Base-by-base conservation (phyloP, 2,329 filamentous ascomycete species). In the Colletotrichum phormii region DNA sequence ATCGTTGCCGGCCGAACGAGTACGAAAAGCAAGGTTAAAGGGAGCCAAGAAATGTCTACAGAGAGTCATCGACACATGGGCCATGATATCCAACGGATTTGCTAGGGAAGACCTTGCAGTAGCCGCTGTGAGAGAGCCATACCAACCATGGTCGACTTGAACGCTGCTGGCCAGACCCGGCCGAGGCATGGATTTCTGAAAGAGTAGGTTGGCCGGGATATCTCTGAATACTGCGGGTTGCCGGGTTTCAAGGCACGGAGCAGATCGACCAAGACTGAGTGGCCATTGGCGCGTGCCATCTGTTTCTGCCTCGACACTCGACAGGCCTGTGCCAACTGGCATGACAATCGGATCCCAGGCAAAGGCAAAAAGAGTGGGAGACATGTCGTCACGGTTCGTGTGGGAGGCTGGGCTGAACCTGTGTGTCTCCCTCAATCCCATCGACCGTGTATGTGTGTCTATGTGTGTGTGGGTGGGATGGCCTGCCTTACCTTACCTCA, bases 331-430 rank as follows among this genome's bases (percentile, higher is more conserved):
- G 58, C 69, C 26, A 58, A 59, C 22, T 26, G 55, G 49, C 35
- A 58, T 62, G 49, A 49, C 53, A 24, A 35, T 58, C 13, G 51
- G 22, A 71, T 67, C 55, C 67, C 35, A 26, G 58, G 57, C 61
- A 71, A 67, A 67, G 29, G 61, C 24, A 62, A 54, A 60, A 12
- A 9, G 13, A 33, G 70, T 49, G 61, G 71, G 57, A 54, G 35
- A 8, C 60, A 68, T 72, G 70, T 70, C 70, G 70, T 72, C 65
- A 72, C 70, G 55, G 70, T 72, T 73, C 67, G 67, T 65, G 61
- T 65, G 57, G 29, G 67, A 71, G 67, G 67, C 71, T 62, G 57
- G 67, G 67, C 53, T 59, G 57, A 62, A 61, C 53, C 62, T 71
- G 71, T 57, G 61, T 67, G 67, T 72, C 62, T 72, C 53, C 69